Evolutionary conservation across 768 basidiomycete species (phyloP).

Genomic region (Mycena polygramma): DNA sequence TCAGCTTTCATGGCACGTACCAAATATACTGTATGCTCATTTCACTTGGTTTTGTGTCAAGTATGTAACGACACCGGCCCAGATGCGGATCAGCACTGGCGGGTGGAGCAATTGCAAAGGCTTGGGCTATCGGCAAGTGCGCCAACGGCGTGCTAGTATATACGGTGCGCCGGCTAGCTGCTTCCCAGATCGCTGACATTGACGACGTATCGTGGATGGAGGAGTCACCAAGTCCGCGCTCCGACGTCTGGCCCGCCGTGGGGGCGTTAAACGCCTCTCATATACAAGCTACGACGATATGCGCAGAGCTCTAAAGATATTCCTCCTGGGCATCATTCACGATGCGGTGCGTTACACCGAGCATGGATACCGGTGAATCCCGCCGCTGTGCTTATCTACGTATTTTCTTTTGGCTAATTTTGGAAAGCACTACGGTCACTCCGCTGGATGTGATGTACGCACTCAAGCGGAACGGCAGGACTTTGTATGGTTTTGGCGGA

Average conservation of each 20-base stretch:
- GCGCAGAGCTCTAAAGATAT: slow-evolving; percentile 83
- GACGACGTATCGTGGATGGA: slow-evolving; percentile 18
- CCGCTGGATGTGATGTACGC: slow-evolving; percentile 80
- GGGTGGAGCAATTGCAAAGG: too few species aligned
- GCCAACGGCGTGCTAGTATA: too few species aligned
- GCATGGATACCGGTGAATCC: slow-evolving; percentile 53
- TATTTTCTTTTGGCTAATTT: slow-evolving; percentile 33
- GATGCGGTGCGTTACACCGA: slow-evolving; percentile 9
- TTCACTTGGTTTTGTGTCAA: too few species aligned
- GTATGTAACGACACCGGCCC: too few species aligned
- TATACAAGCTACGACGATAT: slow-evolving; percentile 84
- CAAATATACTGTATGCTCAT: too few species aligned
- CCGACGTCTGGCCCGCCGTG: slow-evolving; percentile 83
- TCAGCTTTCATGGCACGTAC: too few species aligned
- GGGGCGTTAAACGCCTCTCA: slow-evolving; percentile 84
- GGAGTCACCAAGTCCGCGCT: slow-evolving; percentile 77
- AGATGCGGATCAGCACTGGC: too few species aligned
- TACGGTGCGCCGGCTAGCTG: too few species aligned
- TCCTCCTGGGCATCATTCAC: slow-evolving; percentile 69
- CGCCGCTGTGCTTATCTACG: slow-evolving; percentile 8
- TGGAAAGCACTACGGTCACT: slow-evolving; percentile 70
- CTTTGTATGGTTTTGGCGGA: slow-evolving; percentile 56
- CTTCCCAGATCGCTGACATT: not conserved
- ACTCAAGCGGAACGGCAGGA: slow-evolving; percentile 69
- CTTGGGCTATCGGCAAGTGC: too few species aligned